Evolutionary conservation across 192 early-diverging fungal species (phyloP).

Genomic region (Thamnidium elegans): DNA sequence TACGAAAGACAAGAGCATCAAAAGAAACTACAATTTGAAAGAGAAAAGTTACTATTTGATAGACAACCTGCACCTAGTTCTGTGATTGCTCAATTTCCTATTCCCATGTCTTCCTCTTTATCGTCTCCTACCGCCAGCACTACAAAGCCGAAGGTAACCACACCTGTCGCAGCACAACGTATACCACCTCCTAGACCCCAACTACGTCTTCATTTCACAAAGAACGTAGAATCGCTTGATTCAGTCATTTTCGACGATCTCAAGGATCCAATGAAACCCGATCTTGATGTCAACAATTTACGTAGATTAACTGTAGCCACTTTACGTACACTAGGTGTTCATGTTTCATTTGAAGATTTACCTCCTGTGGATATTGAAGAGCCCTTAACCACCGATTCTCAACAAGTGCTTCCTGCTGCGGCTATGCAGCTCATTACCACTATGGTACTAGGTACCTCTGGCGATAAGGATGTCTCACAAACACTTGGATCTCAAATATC

Average conservation of each 20-base stretch:
- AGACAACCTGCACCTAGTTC: too few relatives aligned
- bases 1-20: too few relatives aligned
- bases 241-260: slow-evolving; percentile 15
- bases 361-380: slow-evolving; percentile 25
- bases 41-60: too few relatives aligned
- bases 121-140: not conserved
- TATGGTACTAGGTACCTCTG: slow-evolving; percentile 31
- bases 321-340: slow-evolving; percentile 22
- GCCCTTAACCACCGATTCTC: slow-evolving; percentile 19
- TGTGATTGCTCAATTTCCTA: not conserved
- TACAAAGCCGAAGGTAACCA: not conserved
- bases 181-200: slow-evolving; percentile 18
- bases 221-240: slow-evolving; percentile 6
- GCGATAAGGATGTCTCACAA: slow-evolving; percentile 30
- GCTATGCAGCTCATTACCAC: slow-evolving; percentile 31
- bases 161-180: not conserved
- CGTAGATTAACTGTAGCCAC: slow-evolving; percentile 21
- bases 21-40: too few relatives aligned
- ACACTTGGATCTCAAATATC: slow-evolving; percentile 32
- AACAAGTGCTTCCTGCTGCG: slow-evolving; percentile 26
- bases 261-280: slow-evolving; percentile 30
- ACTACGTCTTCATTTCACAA: slow-evolving; percentile 26
- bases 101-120: not conserved
- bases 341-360: slow-evolving; percentile 20
- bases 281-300: slow-evolving; percentile 19